A percentile compares a stretch with the other conserved stretches of the same genome.
Conservation (phyloP, 2,329 filamentous ascomycete genomes). For the Fusarium nisikadoi region DNA sequence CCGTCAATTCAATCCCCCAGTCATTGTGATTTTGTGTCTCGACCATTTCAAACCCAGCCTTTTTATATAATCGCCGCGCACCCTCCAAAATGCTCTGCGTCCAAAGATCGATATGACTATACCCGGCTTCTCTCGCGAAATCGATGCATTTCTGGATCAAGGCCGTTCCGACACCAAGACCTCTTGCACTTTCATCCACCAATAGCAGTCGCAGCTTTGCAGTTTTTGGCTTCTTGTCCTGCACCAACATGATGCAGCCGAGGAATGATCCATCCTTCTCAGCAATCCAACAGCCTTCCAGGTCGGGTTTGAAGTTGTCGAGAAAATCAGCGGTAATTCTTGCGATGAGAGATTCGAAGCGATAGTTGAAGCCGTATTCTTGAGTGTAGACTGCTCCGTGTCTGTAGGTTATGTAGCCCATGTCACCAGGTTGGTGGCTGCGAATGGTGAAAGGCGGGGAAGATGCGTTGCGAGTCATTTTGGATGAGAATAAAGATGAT, state of each 20-base stretch:
- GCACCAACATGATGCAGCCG: neutral
- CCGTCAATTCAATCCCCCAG: neutral
- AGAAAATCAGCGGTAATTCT: slow-evolving; percentile 4
- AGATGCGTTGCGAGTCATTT: neutral
- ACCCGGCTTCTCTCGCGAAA: neutral
- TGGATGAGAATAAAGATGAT: neutral
- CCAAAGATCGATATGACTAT: neutral
- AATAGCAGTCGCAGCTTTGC: slow-evolving; percentile 4
- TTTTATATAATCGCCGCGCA: neutral
- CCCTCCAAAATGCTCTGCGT: neutral
- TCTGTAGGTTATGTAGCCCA: slow-evolving; percentile 5
- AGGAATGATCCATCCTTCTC: neutral
- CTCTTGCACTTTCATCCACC: slow-evolving; percentile 1
- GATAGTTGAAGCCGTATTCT: neutral
- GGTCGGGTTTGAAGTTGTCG: neutral
- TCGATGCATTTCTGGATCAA: slow-evolving; percentile 7
- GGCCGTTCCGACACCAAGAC: neutral
- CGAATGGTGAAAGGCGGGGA: neutral
- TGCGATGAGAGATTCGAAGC: neutral
- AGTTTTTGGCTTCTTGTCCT: slow-evolving; percentile 1
- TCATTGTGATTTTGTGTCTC: neutral
- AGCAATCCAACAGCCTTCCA: slow-evolving; percentile 5
- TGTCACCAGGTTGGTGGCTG: neutral
- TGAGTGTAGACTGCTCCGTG: neutral
- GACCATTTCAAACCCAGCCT: neutral